Conservation (phyloP, 805 yeast species). For the Yarrowia osloensis region DNA sequence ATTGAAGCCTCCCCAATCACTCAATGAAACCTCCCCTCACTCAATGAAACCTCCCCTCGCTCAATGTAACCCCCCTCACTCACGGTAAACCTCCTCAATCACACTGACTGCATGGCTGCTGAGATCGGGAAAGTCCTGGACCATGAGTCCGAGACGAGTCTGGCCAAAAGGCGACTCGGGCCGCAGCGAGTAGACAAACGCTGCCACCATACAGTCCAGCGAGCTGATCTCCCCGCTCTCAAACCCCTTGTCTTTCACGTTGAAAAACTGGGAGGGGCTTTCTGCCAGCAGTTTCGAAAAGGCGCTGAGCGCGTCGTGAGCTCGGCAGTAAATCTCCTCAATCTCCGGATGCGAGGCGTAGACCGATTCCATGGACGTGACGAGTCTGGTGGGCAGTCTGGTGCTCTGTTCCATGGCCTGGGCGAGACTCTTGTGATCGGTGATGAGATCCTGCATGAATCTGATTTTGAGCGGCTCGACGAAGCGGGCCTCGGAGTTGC, state of each 20-base stretch:
- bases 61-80: no score
- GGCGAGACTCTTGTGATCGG: background rate
- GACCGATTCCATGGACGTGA: background rate
- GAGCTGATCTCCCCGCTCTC: background rate
- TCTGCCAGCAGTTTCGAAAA: slow-evolving; percentile 8
- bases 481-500: slow-evolving; percentile 9
- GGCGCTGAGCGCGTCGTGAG: background rate
- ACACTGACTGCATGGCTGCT: background rate
- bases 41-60: no score
- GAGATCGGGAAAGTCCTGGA: slow-evolving; percentile 11
- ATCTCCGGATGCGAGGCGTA: background rate
- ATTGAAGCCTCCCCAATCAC: no score
- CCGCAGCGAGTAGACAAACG: slow-evolving; percentile 4
- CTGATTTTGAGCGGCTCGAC: slow-evolving; percentile 19
- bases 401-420: background rate
- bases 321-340: slow-evolving; percentile 12
- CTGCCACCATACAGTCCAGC: slow-evolving; percentile 22
- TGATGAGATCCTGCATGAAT: slow-evolving; percentile 20
- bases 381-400: background rate
- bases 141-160: slow-evolving; percentile 10
- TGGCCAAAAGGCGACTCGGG: slow-evolving; percentile 23
- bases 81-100: background rate
- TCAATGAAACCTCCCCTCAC: no score
- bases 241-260: background rate
- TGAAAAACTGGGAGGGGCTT: slow-evolving; percentile 13